Percentiles rank a stretch among this genome's conserved stretches.
Evolutionary conservation across 2,329 filamentous ascomycete genomes (phyloP).

Genomic region (Metarhizium anisopliae): DNA sequence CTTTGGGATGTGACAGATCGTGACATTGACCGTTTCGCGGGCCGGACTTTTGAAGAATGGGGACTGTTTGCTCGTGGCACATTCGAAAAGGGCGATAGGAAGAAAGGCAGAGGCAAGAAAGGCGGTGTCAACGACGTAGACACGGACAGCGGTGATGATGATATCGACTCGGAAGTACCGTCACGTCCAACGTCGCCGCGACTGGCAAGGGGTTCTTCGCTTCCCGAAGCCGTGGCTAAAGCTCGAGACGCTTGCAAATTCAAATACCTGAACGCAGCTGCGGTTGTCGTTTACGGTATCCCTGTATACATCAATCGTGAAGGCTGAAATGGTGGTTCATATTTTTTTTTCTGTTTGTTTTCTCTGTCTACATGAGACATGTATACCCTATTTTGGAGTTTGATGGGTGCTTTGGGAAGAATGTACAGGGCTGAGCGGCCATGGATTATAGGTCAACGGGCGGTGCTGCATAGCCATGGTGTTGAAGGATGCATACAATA

Average conservation of each 20-base stretch:
- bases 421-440: too few species aligned
- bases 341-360: neutral
- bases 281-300: slow-evolving; percentile 89
- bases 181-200: slow-evolving; percentile 18
- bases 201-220: slow-evolving; percentile 24
- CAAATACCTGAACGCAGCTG: slow-evolving; percentile 85
- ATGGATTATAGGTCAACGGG: too few species aligned
- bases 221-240: slow-evolving; percentile 74
- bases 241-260: slow-evolving; percentile 76
- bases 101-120: slow-evolving; percentile 18
- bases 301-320: slow-evolving; percentile 62
- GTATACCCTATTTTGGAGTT: neutral
- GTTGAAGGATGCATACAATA: too few species aligned
- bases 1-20: slow-evolving; percentile 98
- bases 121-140: neutral
- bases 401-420: neutral
- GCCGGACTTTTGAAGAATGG: slow-evolving; percentile 74
- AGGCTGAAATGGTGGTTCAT: slow-evolving; percentile 19
- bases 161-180: slow-evolving; percentile 13
- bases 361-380: neutral
- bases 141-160: neutral
- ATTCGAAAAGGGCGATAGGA: slow-evolving; percentile 26
- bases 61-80: slow-evolving; percentile 53
- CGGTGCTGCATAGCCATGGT: too few species aligned
- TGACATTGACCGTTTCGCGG: slow-evolving; percentile 90